A percentile compares a stretch with the other conserved stretches of the same genome.
Evolutionary conservation across 345 rosid species (phyloP).

Genomic region (Excoecaria cochinchinensis): DNA sequence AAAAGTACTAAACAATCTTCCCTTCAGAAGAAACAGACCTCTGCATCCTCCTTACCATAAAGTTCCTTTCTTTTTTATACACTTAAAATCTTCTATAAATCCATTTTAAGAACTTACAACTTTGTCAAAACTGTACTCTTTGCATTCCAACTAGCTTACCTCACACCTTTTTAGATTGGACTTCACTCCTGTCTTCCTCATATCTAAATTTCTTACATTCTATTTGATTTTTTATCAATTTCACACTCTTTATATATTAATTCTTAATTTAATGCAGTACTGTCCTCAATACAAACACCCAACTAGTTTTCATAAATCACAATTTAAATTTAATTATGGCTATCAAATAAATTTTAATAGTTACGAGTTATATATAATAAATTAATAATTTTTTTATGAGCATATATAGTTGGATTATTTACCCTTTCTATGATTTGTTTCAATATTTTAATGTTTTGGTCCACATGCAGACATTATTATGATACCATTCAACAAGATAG

Average conservation of each 20-base stretch:
- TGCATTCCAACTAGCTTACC: slow-evolving; percentile 17
- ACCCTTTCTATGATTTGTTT: no score
- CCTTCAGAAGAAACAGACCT: slow-evolving; percentile 18
- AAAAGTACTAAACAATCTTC: not conserved
- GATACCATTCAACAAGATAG: slow-evolving; percentile 24
- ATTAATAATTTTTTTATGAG: no score
- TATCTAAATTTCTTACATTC: no score
- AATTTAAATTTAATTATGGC: no score
- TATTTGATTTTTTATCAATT: no score
- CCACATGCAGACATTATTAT: slow-evolving; percentile 31
- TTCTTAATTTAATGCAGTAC: no score
- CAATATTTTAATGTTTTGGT: slow-evolving; percentile 21
- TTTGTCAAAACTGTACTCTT: slow-evolving; percentile 8
- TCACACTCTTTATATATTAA: no score
- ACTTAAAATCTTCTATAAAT: not conserved
- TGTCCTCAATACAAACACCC: no score
- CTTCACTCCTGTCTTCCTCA: slow-evolving; percentile 23
- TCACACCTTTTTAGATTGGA: slow-evolving; percentile 29
- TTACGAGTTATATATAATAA: no score
- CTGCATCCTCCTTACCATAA: not conserved
- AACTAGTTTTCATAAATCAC: no score
- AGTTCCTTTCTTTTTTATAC: not conserved
- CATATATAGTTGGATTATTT: no score
- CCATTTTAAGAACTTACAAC: slow-evolving; percentile 20
- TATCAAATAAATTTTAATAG: no score